These are phyloP conservation scores for Phytophthora idaei DNA, from an alignment of 352 stramenopile genomes.

Conservation along the genomic window DNA sequence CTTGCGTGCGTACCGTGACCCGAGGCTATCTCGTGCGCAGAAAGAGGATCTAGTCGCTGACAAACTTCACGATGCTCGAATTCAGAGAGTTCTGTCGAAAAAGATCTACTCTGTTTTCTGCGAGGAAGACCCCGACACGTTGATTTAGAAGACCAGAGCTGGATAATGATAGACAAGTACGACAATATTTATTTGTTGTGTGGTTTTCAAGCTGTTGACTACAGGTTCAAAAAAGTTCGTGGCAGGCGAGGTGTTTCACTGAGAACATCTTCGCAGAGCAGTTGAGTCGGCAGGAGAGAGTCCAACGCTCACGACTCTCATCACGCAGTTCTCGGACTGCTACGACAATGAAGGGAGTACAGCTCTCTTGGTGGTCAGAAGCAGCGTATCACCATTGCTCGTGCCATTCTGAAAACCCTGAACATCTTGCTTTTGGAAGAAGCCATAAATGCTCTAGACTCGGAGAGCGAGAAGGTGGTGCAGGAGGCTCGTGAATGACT, in stretches of 20 bases:
- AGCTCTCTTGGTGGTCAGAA: constrained; percentile 64
- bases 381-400: constrained; percentile 91
- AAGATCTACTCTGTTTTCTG: constrained; percentile 66
- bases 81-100: constrained; percentile 57
- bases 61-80: constrained; percentile 47
- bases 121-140: constrained; percentile 38
- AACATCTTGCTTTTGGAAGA: constrained; percentile 91
- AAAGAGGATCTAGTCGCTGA: constrained; percentile 67
- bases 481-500: constrained; percentile 48
- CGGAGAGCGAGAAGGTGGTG: constrained; percentile 83
- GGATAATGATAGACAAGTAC: too few species aligned
- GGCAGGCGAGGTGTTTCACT: constrained; percentile 18
- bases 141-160: constrained; percentile 24
- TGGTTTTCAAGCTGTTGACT: too few species aligned
- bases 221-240: too few species aligned
- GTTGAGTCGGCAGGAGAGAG: constrained; percentile 69
- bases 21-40: constrained; percentile 29
- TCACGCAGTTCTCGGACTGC: constrained; percentile 87
- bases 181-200: too few species aligned
- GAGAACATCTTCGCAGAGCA: constrained; percentile 58
- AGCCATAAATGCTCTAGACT: constrained; percentile 88
- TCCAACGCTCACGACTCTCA: constrained; percentile 94
- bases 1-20: constrained; percentile 52
- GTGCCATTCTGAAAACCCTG: constrained; percentile 89
- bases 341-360: constrained; percentile 94